Evolutionary conservation across 345 rosid genomes (phyloP).

Genomic region (Dimocarpus longan): DNA sequence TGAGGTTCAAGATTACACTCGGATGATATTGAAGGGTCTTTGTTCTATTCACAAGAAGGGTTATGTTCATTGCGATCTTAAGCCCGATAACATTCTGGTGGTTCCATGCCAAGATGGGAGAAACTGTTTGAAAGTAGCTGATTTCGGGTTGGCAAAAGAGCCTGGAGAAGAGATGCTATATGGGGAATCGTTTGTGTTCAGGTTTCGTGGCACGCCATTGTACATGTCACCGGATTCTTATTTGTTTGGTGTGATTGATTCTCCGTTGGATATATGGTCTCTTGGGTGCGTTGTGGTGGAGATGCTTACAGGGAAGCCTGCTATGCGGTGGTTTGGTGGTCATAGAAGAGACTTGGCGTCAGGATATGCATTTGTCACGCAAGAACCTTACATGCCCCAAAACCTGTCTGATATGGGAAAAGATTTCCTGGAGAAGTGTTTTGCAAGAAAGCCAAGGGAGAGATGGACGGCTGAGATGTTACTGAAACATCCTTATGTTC

Average conservation of each 20-base stretch:
- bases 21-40: background rate
- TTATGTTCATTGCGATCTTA: background rate
- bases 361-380: constrained; percentile 23
- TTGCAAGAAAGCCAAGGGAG: constrained; percentile 23
- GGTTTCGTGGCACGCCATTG: constrained; percentile 45
- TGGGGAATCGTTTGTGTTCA: background rate
- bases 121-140: background rate
- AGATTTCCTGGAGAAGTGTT: constrained; percentile 39
- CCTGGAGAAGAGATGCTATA: background rate
- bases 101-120: background rate
- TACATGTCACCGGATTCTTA: constrained; percentile 46
- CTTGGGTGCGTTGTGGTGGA: constrained; percentile 39
- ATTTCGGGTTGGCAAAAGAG: background rate
- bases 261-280: constrained; percentile 41
- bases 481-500: constrained; percentile 30
- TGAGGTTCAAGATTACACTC: background rate
- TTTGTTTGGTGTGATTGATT: constrained; percentile 25
- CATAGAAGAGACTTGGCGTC: constrained; percentile 20
- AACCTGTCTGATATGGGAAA: constrained; percentile 26
- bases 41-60: background rate
- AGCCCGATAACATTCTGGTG: background rate
- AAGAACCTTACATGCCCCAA: constrained; percentile 32
- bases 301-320: constrained; percentile 39
- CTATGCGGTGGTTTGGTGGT: constrained; percentile 26
- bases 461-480: constrained; percentile 49